Conservation (phyloP, 2,329 filamentous ascomycete genomes). For the Cercospora sp. region DNA sequence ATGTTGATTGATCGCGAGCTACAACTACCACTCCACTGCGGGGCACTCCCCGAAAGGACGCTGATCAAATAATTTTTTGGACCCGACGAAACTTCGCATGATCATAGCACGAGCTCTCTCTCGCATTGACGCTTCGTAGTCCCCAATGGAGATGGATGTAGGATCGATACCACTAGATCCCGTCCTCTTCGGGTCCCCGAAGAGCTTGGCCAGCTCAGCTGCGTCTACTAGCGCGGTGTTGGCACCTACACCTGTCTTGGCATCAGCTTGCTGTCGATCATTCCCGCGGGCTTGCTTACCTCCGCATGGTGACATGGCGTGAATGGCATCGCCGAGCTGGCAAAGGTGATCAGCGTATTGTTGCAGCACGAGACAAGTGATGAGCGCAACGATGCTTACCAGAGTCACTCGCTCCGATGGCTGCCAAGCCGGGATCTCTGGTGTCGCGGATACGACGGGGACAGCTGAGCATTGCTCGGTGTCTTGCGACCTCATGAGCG, state of each 20-base stretch:
- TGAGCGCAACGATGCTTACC: neutral
- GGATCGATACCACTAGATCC: neutral
- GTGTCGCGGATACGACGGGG: neutral
- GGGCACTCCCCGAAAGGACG: neutral
- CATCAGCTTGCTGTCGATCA: neutral
- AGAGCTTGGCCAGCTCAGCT: constrained; percentile 20
- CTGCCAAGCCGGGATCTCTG: neutral
- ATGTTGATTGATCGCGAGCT: neutral
- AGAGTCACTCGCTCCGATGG: neutral
- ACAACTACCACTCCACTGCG: neutral
- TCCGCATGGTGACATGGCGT: constrained; percentile 51
- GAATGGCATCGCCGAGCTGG: constrained; percentile 49
- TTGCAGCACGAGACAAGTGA: neutral
- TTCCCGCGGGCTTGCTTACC: neutral
- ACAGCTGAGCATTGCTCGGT: neutral
- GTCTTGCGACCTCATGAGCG: neutral
- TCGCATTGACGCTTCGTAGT: neutral
- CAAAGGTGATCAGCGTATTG: constrained; percentile 25
- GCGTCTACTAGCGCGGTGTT: constrained; percentile 49
- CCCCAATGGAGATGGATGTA: neutral
- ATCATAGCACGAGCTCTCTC: neutral
- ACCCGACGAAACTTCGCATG: neutral
- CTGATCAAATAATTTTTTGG: neutral
- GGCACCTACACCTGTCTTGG: constrained; percentile 42
- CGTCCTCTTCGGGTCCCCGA: neutral